A percentile compares a stretch with the other conserved stretches of the same genome.
Evolutionary conservation across 1,284 basidiomycete genomes (phyloP).

Genomic region (Pseudozyma pruni): DNA sequence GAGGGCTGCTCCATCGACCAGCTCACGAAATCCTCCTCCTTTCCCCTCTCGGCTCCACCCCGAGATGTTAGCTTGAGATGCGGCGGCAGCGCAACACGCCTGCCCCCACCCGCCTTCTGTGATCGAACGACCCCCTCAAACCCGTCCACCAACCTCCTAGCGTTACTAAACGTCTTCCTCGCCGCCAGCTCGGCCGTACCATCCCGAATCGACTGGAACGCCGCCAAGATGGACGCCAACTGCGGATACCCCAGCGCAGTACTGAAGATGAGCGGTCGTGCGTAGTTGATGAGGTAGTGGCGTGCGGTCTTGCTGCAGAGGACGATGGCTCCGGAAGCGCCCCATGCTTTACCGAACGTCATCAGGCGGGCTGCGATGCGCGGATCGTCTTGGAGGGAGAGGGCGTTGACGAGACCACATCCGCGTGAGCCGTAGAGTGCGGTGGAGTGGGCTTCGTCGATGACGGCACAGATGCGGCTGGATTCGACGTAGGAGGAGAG

Average conservation of each 20-base stretch:
- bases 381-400: constrained; percentile 24
- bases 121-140: constrained; percentile 19
- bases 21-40: constrained; percentile 14
- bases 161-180: constrained; percentile 11
- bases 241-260: constrained; percentile 52
- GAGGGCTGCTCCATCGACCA: constrained; percentile 63
- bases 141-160: constrained; percentile 9
- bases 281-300: constrained; percentile 91
- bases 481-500: constrained; percentile 74
- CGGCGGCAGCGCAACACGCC: constrained; percentile 22
- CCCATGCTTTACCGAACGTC: constrained; percentile 66
- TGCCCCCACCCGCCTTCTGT: neutral
- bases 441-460: constrained; percentile 84
- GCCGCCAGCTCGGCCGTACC: constrained; percentile 73
- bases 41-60: neutral
- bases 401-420: constrained; percentile 45
- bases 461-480: constrained; percentile 69
- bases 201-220: constrained; percentile 80
- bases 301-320: constrained; percentile 78
- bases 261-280: constrained; percentile 75
- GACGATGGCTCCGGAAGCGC: constrained; percentile 74
- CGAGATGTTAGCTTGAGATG: constrained; percentile 6
- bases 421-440: constrained; percentile 74
- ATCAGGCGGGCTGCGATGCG: constrained; percentile 54
- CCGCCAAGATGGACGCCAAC: constrained; percentile 76